phyloP scores from a whole-genome alignment of 139 green algal species.

The Yamagishiella unicocca region DNA sequence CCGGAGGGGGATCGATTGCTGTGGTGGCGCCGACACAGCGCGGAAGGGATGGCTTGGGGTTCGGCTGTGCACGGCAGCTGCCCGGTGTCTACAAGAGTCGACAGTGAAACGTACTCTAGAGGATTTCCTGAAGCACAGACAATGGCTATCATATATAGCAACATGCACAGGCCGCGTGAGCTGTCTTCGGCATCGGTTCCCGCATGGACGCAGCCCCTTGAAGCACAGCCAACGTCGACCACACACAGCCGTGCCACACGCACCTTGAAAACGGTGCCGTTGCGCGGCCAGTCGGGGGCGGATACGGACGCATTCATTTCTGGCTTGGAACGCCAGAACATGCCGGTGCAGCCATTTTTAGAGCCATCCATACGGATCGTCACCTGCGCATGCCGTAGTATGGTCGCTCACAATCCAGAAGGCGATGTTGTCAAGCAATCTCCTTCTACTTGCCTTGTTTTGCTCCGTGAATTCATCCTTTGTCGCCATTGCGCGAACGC shows the following conservation, averaged over 20 bases:
- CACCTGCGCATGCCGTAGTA: background rate
- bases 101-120: background rate
- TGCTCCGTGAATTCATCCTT: conserved; percentile 36
- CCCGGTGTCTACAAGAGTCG: too few species aligned
- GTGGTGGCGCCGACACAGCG: too few species aligned
- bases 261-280: conserved; percentile 51
- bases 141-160: background rate
- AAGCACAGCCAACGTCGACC: background rate
- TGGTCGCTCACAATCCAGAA: background rate
- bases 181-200: background rate
- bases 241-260: background rate
- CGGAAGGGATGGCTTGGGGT: too few species aligned
- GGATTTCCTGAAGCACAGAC: background rate
- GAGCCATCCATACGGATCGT: conserved; percentile 34
- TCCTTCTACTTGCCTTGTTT: background rate
- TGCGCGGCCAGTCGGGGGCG: conserved; percentile 54
- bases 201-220: background rate
- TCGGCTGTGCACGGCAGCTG: too few species aligned
- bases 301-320: conserved; percentile 42
- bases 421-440: background rate
- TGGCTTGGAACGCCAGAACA: conserved; percentile 60
- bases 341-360: conserved; percentile 50
- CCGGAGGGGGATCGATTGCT: too few species aligned
- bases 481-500: conserved; percentile 21
- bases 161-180: background rate